Evolutionary conservation across 148 eudicot genomes (phyloP), one percentile per base, ranked within the genome.

Genomic region (Euryodendron excelsum): DNA sequence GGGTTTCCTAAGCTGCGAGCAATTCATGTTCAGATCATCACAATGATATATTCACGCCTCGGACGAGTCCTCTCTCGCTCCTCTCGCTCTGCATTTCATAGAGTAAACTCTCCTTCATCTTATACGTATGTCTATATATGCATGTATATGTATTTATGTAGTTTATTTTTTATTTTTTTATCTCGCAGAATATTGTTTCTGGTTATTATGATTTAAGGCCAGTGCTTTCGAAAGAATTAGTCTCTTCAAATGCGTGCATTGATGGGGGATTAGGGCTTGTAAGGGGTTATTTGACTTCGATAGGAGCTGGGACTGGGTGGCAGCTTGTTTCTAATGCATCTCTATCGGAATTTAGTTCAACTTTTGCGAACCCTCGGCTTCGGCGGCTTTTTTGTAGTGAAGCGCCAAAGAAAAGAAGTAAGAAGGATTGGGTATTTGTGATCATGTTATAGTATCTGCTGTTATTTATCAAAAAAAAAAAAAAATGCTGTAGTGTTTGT

Each of bases 321-420:
- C 59, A 37, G 72, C 8, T 68, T 65, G 67, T 39, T 74, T 65
- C 69, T 0, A 75, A 34, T 4, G 0, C 80, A 5, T 50, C 4
- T 64, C 36, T 44, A 0, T 69, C 76, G 7, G 83, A 78, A 30
- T 34, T 81, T 60, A 53, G 67, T 45, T 75, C 64, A 14, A 34
- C 76, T 31, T 66, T 80, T 27, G 44, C 73, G 5, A 84, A 72
- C 68, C 79, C 82, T 50, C 45, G 56, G 45, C 75, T 82, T 59
- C 67, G 81, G 71, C 84, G 90, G 45, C 33, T 83, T 33, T 87
- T 83, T 41, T 84, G 83, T 80, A 81, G 73, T 47, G 72, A 83
- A 79, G 77, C 78, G 23, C 88, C 88, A 11, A 85, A 87, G 80
- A 85, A 81, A 56, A 83, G 62, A 76, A 87, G 88, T 85, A 74